A percentile compares a stretch with the other conserved stretches of the same genome.
These are phyloP conservation scores for Ministeria vibrans DNA, from an alignment of 78 protist species.

Conservation along the genomic window DNA sequence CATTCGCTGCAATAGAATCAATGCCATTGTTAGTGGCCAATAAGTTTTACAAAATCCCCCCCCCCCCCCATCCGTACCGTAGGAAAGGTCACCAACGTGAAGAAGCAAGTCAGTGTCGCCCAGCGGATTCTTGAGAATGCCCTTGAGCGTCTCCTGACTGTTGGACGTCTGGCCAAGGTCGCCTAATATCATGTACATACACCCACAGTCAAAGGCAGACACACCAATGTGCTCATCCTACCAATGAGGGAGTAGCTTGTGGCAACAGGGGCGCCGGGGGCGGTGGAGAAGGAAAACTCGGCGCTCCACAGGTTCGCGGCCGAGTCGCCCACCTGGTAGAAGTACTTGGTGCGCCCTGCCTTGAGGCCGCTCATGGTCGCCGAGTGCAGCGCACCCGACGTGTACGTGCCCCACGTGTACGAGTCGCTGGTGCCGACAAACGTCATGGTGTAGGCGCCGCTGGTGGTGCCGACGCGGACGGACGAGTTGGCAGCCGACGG, in stretches of 20 bases:
- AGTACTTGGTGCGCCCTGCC: constrained; percentile 7
- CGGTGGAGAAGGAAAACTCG: neutral
- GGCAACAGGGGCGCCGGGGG: no score
- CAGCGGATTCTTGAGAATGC: neutral
- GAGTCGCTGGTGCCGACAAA: neutral
- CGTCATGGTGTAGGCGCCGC: neutral
- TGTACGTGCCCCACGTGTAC: neutral
- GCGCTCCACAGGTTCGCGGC: neutral
- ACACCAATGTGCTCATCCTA: no score
- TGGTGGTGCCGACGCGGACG: neutral
- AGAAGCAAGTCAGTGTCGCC: neutral
- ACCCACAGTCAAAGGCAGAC: neutral
- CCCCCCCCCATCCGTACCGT: no score
- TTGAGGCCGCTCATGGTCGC: neutral
- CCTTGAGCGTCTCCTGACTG: neutral
- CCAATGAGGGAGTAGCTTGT: no score
- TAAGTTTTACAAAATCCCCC: neutral
- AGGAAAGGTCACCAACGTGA: neutral
- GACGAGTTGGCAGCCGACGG: neutral
- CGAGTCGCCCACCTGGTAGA: neutral
- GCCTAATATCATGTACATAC: neutral
- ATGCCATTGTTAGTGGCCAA: neutral
- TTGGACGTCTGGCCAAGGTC: neutral
- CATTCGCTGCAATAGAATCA: neutral
- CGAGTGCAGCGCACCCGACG: neutral